phyloP scores from a whole-genome alignment of 2,329 filamentous ascomycete genomes.

The Neonectria punicea region DNA sequence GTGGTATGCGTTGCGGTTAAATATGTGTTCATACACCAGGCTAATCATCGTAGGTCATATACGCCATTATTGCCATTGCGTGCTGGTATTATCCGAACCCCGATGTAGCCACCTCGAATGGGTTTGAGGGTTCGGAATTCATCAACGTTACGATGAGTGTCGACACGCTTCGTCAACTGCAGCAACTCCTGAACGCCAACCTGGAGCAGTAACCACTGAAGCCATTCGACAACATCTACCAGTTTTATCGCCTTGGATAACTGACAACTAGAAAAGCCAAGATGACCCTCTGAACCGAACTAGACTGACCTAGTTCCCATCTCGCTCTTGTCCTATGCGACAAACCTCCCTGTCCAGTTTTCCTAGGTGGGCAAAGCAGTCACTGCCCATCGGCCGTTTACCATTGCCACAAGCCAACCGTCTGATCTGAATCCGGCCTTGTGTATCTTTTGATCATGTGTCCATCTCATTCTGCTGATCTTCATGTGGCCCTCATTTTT shows the following conservation, averaged over 20 bases:
- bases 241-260: neutral
- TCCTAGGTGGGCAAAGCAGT: neutral
- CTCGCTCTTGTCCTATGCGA: neutral
- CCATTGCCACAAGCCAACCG: neutral
- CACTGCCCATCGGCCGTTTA: neutral
- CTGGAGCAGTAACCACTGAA: slow-evolving; percentile 17
- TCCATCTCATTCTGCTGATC: neutral
- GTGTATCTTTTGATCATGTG: neutral
- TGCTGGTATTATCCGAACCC: slow-evolving; percentile 59
- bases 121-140: slow-evolving; percentile 34
- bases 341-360: neutral
- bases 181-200: slow-evolving; percentile 36
- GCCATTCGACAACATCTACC: neutral
- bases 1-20: slow-evolving; percentile 56
- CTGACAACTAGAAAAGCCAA: neutral
- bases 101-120: slow-evolving; percentile 49
- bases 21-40: fast-evolving
- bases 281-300: too few relatives aligned
- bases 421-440: neutral
- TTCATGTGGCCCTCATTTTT: neutral
- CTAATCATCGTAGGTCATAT: slow-evolving; percentile 47
- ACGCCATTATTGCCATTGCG: slow-evolving; percentile 57
- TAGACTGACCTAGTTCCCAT: neutral
- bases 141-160: slow-evolving; percentile 47
- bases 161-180: slow-evolving; percentile 43